These are phyloP conservation scores for Corymbia calophylla DNA, from an alignment of 441 rosid species.

Conservation along the genomic window DNA sequence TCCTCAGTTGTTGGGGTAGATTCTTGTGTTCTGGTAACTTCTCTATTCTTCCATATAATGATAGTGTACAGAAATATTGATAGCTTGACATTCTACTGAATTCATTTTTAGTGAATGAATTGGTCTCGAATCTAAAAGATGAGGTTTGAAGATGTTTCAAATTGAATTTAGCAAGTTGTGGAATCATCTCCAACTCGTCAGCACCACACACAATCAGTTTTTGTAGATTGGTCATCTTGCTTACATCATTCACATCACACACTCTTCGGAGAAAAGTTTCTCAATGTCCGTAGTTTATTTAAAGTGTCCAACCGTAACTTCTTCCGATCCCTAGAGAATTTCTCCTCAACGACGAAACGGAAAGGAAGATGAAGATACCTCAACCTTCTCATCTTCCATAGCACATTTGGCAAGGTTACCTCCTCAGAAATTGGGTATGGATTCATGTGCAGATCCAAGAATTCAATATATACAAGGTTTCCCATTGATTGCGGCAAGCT, in stretches of 20 bases:
- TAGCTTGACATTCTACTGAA: neutral
- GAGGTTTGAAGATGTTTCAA: neutral
- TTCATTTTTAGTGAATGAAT: neutral
- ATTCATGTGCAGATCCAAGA: accelerated
- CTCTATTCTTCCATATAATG: accelerated
- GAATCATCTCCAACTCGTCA: neutral
- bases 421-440: accelerated
- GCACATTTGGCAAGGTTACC: neutral
- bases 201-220: accelerated
- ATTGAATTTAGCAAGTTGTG: neutral
- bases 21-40: neutral
- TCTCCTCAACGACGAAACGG: accelerated
- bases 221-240: neutral
- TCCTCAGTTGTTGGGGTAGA: neutral
- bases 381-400: neutral
- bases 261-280: accelerated
- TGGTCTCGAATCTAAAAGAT: accelerated
- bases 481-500: neutral
- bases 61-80: accelerated
- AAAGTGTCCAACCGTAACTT: neutral
- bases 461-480: neutral
- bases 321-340: accelerated
- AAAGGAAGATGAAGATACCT: neutral
- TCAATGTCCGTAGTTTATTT: neutral
- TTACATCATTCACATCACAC: neutral